Percentiles rank a stretch among this genome's conserved stretches.
Evolutionary conservation across 2,329 filamentous ascomycete genomes (phyloP).

Genomic region (Sphaerulina musiva): DNA sequence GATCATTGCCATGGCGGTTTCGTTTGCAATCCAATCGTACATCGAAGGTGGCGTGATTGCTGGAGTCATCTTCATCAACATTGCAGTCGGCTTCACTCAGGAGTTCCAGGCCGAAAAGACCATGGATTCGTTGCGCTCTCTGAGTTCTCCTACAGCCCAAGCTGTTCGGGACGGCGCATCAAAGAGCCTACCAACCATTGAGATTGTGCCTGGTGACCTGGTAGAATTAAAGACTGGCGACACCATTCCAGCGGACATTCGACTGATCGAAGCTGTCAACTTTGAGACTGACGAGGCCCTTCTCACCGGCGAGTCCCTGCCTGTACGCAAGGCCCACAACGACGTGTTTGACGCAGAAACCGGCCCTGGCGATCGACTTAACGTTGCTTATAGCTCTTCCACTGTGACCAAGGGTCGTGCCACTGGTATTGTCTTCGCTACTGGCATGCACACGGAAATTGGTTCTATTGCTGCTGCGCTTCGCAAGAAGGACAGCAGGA

Average conservation of each 20-base stretch:
- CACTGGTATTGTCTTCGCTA: constrained; percentile 61
- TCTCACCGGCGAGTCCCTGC: constrained; percentile 66
- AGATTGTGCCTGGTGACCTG: constrained; percentile 45
- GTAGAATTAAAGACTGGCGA: constrained; percentile 44
- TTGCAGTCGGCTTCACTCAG: constrained; percentile 42
- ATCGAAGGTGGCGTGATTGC: constrained; percentile 46
- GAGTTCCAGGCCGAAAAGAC: constrained; percentile 46
- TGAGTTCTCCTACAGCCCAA: constrained; percentile 43
- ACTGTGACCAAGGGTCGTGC: constrained; percentile 66
- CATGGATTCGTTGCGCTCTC: constrained; percentile 44
- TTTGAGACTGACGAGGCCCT: constrained; percentile 72
- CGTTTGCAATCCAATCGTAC: constrained; percentile 43
- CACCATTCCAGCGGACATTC: constrained; percentile 46
- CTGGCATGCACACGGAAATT: constrained; percentile 69
- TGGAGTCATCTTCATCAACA: constrained; percentile 42
- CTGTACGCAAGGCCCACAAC: constrained; percentile 60
- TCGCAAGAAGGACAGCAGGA: constrained; percentile 50
- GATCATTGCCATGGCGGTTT: constrained; percentile 45
- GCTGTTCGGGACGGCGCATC: constrained; percentile 43
- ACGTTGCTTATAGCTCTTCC: constrained; percentile 65
- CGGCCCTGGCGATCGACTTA: constrained; percentile 61
- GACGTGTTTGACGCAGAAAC: constrained; percentile 48
- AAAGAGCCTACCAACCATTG: constrained; percentile 37
- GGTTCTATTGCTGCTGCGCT: constrained; percentile 68
- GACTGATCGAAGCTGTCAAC: constrained; percentile 46